Conservation (phyloP, 345 rosid genomes). For the Populus simonii region DNA sequence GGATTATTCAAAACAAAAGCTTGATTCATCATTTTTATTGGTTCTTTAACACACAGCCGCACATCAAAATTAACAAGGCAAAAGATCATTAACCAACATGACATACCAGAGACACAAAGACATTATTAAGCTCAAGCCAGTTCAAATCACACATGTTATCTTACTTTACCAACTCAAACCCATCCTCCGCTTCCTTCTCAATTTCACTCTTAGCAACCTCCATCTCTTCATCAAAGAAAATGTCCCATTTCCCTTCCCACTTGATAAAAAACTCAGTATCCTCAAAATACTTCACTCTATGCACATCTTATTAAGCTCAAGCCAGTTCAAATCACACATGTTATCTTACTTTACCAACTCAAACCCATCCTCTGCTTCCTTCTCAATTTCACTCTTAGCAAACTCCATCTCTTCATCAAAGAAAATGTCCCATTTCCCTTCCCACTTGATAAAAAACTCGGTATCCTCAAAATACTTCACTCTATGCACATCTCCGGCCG, state of each 20-base stretch:
- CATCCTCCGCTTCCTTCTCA: conserved; percentile 28
- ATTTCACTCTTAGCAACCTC: conserved; percentile 55
- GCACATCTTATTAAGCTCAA: conserved; percentile 45
- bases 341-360: conserved; percentile 8
- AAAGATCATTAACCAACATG: neutral
- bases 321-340: neutral
- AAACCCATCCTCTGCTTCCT: conserved; percentile 27
- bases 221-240: conserved; percentile 76
- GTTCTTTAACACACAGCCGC: neutral
- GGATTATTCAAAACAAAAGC: neutral
- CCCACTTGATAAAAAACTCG: conserved; percentile 91
- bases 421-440: conserved; percentile 81
- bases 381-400: conserved; percentile 47
- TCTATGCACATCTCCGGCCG: conserved; percentile 77
- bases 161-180: conserved; percentile 20
- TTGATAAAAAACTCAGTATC: conserved; percentile 87
- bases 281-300: conserved; percentile 78
- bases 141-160: neutral
- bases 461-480: conserved; percentile 88
- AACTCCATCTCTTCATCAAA: conserved; percentile 76
- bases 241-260: conserved; percentile 94
- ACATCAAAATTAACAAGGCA: neutral
- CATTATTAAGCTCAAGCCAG: neutral
- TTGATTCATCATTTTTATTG: neutral
- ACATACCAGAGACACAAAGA: neutral